Evolutionary conservation across 1,284 basidiomycete species (phyloP).

Genomic region (Ceratobasidium sp.): DNA sequence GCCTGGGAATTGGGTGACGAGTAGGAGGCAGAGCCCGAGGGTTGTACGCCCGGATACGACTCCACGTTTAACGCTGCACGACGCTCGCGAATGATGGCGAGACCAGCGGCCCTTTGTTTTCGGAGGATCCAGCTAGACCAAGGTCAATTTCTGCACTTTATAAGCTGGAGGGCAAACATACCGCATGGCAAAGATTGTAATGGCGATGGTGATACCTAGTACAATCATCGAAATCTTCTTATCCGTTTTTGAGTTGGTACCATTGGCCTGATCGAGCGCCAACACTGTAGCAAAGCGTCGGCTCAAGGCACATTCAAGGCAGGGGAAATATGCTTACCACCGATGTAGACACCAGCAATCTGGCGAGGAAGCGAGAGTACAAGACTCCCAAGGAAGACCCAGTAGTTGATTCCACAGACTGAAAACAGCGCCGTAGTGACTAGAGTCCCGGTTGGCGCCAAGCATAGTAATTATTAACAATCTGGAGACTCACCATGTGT

Average conservation of each 20-base stretch:
- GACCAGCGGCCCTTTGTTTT: background rate
- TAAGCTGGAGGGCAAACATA: slow-evolving; percentile 1
- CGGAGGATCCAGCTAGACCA: background rate
- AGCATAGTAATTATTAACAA: too few species aligned
- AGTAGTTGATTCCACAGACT: slow-evolving; percentile 21
- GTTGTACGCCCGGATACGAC: too few species aligned
- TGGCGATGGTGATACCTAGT: slow-evolving; percentile 17
- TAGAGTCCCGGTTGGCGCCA: background rate
- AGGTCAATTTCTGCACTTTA: background rate
- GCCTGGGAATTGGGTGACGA: too few species aligned
- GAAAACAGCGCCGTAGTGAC: slow-evolving; percentile 34
- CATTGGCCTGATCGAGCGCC: slow-evolving; percentile 8
- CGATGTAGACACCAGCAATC: slow-evolving; percentile 37
- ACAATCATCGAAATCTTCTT: slow-evolving; percentile 21
- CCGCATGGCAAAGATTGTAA: slow-evolving; percentile 23
- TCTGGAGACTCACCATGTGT: slow-evolving; percentile 26
- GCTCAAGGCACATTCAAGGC: background rate
- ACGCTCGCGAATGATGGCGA: slow-evolving; percentile 33
- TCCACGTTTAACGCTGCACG: background rate
- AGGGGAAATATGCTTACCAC: slow-evolving; percentile 3
- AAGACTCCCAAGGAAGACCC: slow-evolving; percentile 17
- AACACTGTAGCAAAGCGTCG: background rate
- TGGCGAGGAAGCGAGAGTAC: slow-evolving; percentile 35
- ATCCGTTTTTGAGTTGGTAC: background rate
- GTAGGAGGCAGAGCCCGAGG: too few species aligned